Conservation (phyloP, 2,329 filamentous ascomycete genomes). For the Penicillium sp. region DNA sequence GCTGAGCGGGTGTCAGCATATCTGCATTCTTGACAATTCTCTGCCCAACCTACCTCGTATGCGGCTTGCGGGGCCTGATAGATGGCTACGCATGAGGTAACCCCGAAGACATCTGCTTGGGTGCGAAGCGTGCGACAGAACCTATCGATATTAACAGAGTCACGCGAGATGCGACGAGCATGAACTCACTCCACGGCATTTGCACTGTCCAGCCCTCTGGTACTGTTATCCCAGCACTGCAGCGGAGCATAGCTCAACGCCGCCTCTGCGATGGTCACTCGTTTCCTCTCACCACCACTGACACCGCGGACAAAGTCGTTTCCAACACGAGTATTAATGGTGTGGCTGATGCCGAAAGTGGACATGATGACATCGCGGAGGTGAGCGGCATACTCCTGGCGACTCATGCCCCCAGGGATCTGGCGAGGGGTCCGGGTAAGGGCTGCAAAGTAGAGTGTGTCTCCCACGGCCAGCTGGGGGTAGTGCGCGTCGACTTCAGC, state of each 20-base stretch:
- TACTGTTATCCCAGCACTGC: constrained; percentile 46
- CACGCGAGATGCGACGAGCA: too few species aligned
- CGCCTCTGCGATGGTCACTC: constrained; percentile 61
- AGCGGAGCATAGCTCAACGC: constrained; percentile 46
- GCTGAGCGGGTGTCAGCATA: not conserved
- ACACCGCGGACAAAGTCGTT: constrained; percentile 63
- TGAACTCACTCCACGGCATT: constrained; percentile 45
- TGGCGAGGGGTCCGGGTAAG: constrained; percentile 2
- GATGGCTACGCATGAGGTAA: constrained; percentile 52
- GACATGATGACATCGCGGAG: constrained; percentile 7
- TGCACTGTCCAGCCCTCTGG: constrained; percentile 51
- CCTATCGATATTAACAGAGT: constrained; percentile 18
- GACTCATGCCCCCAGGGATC: constrained; percentile 9
- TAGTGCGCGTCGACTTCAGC: constrained; percentile 12
- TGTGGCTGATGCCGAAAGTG: constrained; percentile 42
- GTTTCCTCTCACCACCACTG: constrained; percentile 62
- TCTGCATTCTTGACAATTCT: not conserved
- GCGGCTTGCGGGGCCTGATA: constrained; percentile 20
- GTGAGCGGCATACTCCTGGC: constrained; percentile 3
- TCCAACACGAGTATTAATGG: constrained; percentile 48
- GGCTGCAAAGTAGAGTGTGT: constrained; percentile 10
- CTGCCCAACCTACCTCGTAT: constrained; percentile 12
- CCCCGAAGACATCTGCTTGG: constrained; percentile 46
- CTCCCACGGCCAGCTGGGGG: constrained; percentile 7
- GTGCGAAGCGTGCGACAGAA: constrained; percentile 54